These are phyloP conservation scores for Kodamaea jinghongensis DNA, from an alignment of 805 yeast species.

Conservation along the genomic window DNA sequence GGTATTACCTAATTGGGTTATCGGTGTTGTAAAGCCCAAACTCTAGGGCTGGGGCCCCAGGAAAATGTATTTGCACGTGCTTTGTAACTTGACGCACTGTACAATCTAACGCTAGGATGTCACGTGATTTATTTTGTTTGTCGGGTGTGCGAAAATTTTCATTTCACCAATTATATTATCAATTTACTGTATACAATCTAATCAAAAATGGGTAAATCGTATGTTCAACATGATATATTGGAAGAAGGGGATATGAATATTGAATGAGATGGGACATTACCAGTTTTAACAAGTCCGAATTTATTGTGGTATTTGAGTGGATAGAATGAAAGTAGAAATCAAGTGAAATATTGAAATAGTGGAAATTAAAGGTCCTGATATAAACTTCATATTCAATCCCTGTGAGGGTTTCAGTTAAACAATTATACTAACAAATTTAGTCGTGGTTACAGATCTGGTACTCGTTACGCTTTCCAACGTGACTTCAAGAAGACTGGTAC, in stretches of 20 bases:
- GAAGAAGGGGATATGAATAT: neutral
- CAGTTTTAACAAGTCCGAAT: too few species aligned
- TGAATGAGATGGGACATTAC: too few species aligned
- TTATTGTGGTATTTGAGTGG: too few species aligned
- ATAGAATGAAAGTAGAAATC: too few species aligned
- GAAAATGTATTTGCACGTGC: too few species aligned
- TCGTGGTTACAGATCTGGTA: conserved; percentile 99
- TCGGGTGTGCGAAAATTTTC: conserved; percentile 6
- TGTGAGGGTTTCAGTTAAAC: neutral
- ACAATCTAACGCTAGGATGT: too few species aligned
- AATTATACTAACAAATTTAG: conserved; percentile 16
- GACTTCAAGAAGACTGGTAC: conserved; percentile 98
- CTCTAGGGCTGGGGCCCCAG: too few species aligned
- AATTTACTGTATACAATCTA: conserved; percentile 3
- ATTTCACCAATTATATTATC: neutral
- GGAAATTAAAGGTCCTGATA: neutral
- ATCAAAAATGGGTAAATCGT: conserved; percentile 23
- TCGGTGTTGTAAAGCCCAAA: too few species aligned
- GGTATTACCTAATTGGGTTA: too few species aligned
- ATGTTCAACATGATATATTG: conserved; percentile 8
- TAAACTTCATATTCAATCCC: too few species aligned
- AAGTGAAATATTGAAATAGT: neutral
- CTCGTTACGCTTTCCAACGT: conserved; percentile 99
- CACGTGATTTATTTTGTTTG: neutral
- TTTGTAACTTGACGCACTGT: too few species aligned